Evolutionary conservation across 345 rosid species (phyloP).

Genomic region (Diplotaxis tenuifolia): DNA sequence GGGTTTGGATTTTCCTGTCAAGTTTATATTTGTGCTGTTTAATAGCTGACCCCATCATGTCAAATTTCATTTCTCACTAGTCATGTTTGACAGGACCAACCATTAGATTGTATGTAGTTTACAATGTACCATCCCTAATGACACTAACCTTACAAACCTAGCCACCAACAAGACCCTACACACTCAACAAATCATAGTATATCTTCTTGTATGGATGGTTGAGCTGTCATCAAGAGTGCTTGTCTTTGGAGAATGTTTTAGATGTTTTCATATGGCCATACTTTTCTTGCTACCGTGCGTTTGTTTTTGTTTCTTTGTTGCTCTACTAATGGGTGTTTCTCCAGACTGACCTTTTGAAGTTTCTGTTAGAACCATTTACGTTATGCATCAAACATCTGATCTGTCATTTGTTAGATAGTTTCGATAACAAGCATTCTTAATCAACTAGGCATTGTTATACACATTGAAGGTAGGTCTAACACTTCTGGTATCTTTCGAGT

Average conservation of each 20-base stretch:
- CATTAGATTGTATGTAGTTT: constrained; percentile 9
- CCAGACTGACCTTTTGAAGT: not conserved
- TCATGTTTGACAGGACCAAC: constrained; percentile 4
- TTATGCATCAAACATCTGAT: not conserved
- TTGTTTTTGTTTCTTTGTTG: not conserved
- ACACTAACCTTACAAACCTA: constrained; percentile 8
- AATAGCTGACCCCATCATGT: constrained; percentile 11
- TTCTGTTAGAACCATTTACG: not conserved
- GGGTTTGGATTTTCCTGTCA: not conserved
- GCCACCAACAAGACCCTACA: constrained; percentile 6
- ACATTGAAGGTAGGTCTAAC: not conserved
- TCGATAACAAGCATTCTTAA: not conserved
- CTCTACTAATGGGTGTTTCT: not conserved
- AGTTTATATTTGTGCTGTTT: constrained; percentile 5
- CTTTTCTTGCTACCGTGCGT: not conserved
- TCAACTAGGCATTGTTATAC: constrained; percentile 2
- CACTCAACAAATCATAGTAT: not conserved
- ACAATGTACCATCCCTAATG: constrained; percentile 11
- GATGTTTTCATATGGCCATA: constrained; percentile 8
- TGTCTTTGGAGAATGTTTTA: constrained; percentile 8
- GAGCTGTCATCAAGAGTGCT: not conserved
- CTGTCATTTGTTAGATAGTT: not conserved
- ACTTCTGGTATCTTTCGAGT: not conserved
- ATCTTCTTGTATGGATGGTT: constrained; percentile 1
- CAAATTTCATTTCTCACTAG: not conserved